phyloP scores from a whole-genome alignment of 1,139 yeast genomes.

The Kazachstania sp. region DNA sequence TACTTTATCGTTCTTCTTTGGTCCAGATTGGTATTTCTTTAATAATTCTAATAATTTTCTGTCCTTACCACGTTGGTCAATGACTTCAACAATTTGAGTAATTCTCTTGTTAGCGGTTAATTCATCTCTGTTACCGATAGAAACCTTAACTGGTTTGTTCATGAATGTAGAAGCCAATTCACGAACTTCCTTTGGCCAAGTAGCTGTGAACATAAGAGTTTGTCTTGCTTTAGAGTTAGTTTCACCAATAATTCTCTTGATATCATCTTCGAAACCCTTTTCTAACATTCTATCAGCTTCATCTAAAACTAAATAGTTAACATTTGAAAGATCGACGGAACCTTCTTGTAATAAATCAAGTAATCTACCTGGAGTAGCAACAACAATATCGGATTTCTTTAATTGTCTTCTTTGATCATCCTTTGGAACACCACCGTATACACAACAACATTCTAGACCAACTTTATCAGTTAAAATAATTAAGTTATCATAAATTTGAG shows the following conservation, averaged over 20 bases:
- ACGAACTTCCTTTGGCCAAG: slow-evolving; percentile 97
- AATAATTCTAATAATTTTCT: slow-evolving; percentile 62
- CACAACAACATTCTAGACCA: slow-evolving; percentile 65
- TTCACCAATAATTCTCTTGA: slow-evolving; percentile 78
- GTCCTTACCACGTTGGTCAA: slow-evolving; percentile 79
- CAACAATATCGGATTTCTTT: slow-evolving; percentile 61
- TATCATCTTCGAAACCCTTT: slow-evolving; percentile 94
- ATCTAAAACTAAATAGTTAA: slow-evolving; percentile 79
- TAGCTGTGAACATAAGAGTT: slow-evolving; percentile 96
- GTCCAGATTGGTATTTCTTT: slow-evolving; percentile 63
- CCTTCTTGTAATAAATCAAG: slow-evolving; percentile 89
- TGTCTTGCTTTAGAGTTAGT: slow-evolving; percentile 84
- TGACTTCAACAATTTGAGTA: slow-evolving; percentile 86
- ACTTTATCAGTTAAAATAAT: slow-evolving; percentile 54
- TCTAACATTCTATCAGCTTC: slow-evolving; percentile 99
- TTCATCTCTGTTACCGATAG: slow-evolving; percentile 92
- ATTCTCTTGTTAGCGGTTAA: slow-evolving; percentile 89
- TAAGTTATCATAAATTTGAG: slow-evolving; percentile 85
- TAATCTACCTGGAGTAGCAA: slow-evolving; percentile 96
- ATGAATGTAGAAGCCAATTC: slow-evolving; percentile 84
- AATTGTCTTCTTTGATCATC: slow-evolving; percentile 75
- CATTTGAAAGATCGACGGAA: slow-evolving; percentile 56
- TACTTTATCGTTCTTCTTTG: slow-evolving; percentile 64
- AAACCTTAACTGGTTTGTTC: slow-evolving; percentile 75
- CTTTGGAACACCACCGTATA: slow-evolving; percentile 97